Base-by-base conservation (phyloP, 257 asterid species). In the Prunella vulgaris region DNA sequence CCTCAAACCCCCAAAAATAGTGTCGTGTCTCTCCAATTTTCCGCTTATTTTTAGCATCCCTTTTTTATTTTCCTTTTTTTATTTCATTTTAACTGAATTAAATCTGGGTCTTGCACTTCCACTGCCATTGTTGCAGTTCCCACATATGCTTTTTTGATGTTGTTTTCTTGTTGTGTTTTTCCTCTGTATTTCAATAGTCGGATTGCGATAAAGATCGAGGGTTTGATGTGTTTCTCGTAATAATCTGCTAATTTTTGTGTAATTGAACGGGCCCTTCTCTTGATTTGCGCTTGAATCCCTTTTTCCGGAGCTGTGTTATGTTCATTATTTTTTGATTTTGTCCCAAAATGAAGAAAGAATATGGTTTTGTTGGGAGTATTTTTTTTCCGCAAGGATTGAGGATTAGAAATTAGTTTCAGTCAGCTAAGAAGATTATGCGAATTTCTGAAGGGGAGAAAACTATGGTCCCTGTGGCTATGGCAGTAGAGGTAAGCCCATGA, bases 391-490 rank as follows among this genome's bases (percentile, higher is more conserved):
- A 4, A 18, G 13, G 48, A 14, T 37, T 69, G 74, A 57, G 48
- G 68, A 17, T 59, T 17, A 12, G 60, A 70, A 17, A 70, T 57
- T 57, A 40, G 74, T 13, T 59, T 22, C 61, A 30, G 30, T 53
- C 62, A 28, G 68, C 9, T 33, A 12, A 60, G 64, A 57, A 65
- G 56, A 58, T 73, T 37, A n/a, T 28, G 27, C 57, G 33, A n/a
- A 69, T 38, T 32, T 53, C 35, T 51, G 65, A 14, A 40, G 71
- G 42, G 60, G 68, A 75, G 69, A 61, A 64, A 76, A 8, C 70
- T 21, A 79, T 79, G 83, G 75, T 56, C 68, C 65, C 79, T 72
- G 77, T 80, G 63, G 79, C 81, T 54, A 81, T 78, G 86, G 51
- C 56, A 64, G 8, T 40, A 61, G 75, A 77, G 88, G 96, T 90